phyloP scores from a whole-genome alignment of 805 yeast species.

The Wickerhamiella allomyrinae region DNA sequence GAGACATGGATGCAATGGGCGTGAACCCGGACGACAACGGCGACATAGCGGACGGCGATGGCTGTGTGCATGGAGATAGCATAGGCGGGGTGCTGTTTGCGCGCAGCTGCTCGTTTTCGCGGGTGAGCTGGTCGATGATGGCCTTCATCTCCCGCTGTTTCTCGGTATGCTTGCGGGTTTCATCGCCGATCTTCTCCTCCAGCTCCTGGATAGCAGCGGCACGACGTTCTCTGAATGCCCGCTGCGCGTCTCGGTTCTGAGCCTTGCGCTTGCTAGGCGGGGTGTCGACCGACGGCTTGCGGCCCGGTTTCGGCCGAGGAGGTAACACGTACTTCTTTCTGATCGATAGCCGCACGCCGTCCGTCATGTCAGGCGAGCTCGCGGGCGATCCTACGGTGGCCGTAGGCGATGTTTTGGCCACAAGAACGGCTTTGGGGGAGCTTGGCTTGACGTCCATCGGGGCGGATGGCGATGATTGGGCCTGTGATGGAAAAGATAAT shows the following conservation, averaged over 20 bases:
- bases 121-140: constrained; percentile 50
- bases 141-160: constrained; percentile 72
- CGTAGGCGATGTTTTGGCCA: constrained; percentile 1
- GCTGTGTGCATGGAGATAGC: constrained; percentile 4
- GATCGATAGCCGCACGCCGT: constrained; percentile 27
- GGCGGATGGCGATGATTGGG: background rate
- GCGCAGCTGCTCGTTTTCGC: constrained; percentile 36
- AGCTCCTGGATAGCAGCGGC: constrained; percentile 39
- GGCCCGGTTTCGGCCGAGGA: constrained; percentile 57
- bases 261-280: constrained; percentile 44
- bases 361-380: constrained; percentile 1
- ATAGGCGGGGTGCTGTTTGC: constrained; percentile 23
- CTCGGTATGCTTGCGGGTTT: constrained; percentile 52
- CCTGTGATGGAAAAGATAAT: constrained; percentile 17
- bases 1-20: constrained; percentile 21
- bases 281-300: constrained; percentile 54
- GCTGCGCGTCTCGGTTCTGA: constrained; percentile 76
- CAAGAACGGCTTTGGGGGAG: constrained; percentile 3
- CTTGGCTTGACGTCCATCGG: background rate
- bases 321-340: constrained; percentile 76
- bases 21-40: constrained; percentile 2
- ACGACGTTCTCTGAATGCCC: constrained; percentile 64
- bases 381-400: background rate
- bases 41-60: background rate
- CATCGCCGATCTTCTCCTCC: constrained; percentile 89